Conservation (phyloP, 192 early-diverging fungal species). For the Backusella parvicylindrica region DNA sequence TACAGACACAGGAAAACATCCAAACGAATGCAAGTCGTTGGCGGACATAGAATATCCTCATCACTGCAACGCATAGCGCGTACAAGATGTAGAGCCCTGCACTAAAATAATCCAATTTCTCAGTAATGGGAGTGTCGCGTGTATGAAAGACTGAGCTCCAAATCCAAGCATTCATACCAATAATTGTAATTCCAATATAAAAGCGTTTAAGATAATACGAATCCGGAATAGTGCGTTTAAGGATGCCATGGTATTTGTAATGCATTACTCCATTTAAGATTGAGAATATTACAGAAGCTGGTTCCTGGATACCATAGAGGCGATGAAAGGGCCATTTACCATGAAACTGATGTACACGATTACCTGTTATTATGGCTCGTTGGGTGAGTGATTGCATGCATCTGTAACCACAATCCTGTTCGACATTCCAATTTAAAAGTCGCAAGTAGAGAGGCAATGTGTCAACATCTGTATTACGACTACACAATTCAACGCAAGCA, state of each 20-base stretch:
- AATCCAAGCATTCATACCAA: slow-evolving; percentile 80
- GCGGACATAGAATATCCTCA: slow-evolving; percentile 55
- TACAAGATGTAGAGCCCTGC: slow-evolving; percentile 79
- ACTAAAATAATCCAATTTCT: slow-evolving; percentile 94
- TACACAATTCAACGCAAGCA: slow-evolving; percentile 1
- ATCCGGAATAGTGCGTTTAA: slow-evolving; percentile 41
- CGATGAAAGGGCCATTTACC: slow-evolving; percentile 98
- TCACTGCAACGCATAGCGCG: slow-evolving; percentile 64
- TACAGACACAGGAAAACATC: slow-evolving; percentile 15
- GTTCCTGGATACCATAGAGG: slow-evolving; percentile 88
- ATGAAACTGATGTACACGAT: slow-evolving; percentile 78
- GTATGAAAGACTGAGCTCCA: slow-evolving; percentile 91
- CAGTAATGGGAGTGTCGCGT: slow-evolving; percentile 81
- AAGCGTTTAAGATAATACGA: slow-evolving; percentile 58
- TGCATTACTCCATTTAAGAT: slow-evolving; percentile 84
- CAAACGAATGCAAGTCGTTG: slow-evolving; percentile 39
- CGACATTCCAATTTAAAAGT: slow-evolving; percentile 71
- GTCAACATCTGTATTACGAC: background rate
- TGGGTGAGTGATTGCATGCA: slow-evolving; percentile 82
- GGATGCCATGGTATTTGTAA: slow-evolving; percentile 44
- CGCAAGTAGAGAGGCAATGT: slow-evolving; percentile 37
- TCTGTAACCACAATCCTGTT: slow-evolving; percentile 79
- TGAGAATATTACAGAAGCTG: slow-evolving; percentile 91
- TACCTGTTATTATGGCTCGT: slow-evolving; percentile 33
- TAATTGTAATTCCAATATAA: slow-evolving; percentile 52